Evolutionary conservation across 176 grass and related monocot species (phyloP).

Genomic region (Carex kokanica): DNA sequence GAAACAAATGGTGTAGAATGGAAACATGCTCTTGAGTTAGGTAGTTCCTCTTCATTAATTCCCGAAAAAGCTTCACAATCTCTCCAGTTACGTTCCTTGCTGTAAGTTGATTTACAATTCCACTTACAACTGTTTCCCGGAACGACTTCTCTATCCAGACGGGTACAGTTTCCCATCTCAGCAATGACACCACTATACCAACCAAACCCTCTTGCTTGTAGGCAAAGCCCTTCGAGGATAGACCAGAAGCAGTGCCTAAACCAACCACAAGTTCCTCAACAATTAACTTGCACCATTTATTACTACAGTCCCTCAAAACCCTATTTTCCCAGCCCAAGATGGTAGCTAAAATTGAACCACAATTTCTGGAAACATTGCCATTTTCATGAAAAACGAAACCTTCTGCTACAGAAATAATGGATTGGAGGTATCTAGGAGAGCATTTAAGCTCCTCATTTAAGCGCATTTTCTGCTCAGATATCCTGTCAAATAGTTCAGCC

Average conservation of each 20-base stretch:
- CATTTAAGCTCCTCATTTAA: conserved; percentile 54
- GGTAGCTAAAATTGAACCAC: conserved; percentile 48
- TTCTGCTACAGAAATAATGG: conserved; percentile 67
- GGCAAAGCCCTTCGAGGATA: conserved; percentile 66
- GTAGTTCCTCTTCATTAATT: conserved; percentile 60
- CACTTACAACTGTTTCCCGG: conserved; percentile 44
- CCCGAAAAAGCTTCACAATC: conserved; percentile 73
- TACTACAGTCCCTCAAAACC: conserved; percentile 47
- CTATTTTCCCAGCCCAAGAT: conserved; percentile 79
- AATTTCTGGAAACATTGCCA: conserved; percentile 61
- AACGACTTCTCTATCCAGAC: conserved; percentile 68
- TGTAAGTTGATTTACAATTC: conserved; percentile 61
- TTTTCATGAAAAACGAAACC: conserved; percentile 75
- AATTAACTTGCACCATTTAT: conserved; percentile 72
- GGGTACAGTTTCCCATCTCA: conserved; percentile 62
- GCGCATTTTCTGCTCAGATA: conserved; percentile 52
- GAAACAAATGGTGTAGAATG: conserved; percentile 73
- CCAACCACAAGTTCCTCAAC: conserved; percentile 76
- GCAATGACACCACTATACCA: conserved; percentile 54
- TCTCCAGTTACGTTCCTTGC: conserved; percentile 80
- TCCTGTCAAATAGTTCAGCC: conserved; percentile 60
- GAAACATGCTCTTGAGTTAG: conserved; percentile 65
- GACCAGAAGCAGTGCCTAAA: conserved; percentile 70
- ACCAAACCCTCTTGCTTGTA: conserved; percentile 67
- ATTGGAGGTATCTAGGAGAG: conserved; percentile 68